Evolutionary conservation across 2,329 filamentous ascomycete species (phyloP).

Genomic region (Neospermospora avenae): DNA sequence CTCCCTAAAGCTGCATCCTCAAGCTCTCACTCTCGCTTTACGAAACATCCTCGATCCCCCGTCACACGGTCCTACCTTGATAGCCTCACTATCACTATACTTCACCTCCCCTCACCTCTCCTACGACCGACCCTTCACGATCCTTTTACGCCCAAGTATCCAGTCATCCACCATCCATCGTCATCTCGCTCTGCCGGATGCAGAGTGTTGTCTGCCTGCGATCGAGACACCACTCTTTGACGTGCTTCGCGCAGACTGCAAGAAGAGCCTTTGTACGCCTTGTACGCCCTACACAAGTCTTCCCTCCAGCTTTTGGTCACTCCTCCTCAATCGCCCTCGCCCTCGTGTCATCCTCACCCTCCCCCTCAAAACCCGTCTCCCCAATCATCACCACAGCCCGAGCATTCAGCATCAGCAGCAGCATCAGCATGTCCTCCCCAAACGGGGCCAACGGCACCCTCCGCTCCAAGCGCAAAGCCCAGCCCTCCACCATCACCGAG

Average conservation of each 20-base stretch:
- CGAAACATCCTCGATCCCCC: background rate
- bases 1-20: background rate
- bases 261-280: conserved; percentile 9
- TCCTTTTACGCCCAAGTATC: conserved; percentile 20
- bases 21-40: background rate
- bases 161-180: background rate
- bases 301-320: too few species aligned
- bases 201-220: conserved; percentile 30
- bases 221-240: conserved; percentile 34
- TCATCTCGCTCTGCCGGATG: conserved; percentile 29
- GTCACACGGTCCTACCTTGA: conserved; percentile 3
- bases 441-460: conserved; percentile 30
- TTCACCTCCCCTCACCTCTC: background rate
- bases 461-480: conserved; percentile 34
- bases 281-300: background rate
- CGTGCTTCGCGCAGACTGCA: conserved; percentile 30
- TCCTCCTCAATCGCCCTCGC: background rate
- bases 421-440: conserved; percentile 27
- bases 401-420: too few species aligned
- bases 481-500: conserved; percentile 28
- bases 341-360: too few species aligned
- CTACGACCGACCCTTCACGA: conserved; percentile 12
- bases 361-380: background rate
- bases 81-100: background rate
- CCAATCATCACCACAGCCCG: conserved; percentile 1